A percentile compares a stretch with the other conserved stretches of the same genome.
phyloP scores from a whole-genome alignment of 2,329 filamentous ascomycete species.

The Talaromyces marneffei region DNA sequence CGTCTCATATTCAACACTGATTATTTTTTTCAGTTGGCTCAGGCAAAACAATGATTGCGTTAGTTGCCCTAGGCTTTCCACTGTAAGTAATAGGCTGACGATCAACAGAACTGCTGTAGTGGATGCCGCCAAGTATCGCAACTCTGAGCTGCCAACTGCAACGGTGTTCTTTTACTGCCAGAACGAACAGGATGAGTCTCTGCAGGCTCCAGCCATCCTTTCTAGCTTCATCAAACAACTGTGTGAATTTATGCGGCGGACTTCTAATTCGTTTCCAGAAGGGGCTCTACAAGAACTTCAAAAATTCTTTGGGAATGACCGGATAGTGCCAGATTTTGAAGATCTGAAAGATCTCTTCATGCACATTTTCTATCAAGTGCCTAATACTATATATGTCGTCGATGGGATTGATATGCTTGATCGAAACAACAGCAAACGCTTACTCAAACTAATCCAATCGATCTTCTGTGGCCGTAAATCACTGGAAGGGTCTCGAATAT shows the following conservation, averaged over 20 bases:
- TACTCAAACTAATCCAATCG: constrained; percentile 12
- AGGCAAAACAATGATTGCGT: constrained; percentile 10
- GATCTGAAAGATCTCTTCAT: constrained; percentile 17
- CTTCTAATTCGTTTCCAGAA: background rate
- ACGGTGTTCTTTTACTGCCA: constrained; percentile 21
- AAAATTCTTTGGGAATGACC: constrained; percentile 16
- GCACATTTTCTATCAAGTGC: constrained; percentile 9
- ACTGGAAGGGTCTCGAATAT: constrained; percentile 10
- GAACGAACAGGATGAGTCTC: constrained; percentile 6
- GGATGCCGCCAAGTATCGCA: constrained; percentile 16
- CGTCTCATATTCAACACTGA: background rate
- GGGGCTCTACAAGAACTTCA: background rate
- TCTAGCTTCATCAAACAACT: constrained; percentile 21
- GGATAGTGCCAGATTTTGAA: constrained; percentile 17
- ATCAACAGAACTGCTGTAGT: constrained; percentile 9
- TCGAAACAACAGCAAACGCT: constrained; percentile 2
- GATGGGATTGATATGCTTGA: constrained; percentile 19
- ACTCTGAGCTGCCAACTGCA: background rate
- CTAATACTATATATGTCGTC: constrained; percentile 17
- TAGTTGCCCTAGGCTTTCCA: background rate
- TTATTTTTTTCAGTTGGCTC: constrained; percentile 4
- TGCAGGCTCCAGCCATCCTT: constrained; percentile 14
- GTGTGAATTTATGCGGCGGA: constrained; percentile 8
- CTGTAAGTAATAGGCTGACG: background rate
- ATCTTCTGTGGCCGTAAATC: constrained; percentile 5